Conservation (phyloP, 495 filamentous ascomycete species). For the Barbatosphaeria neglecta region DNA sequence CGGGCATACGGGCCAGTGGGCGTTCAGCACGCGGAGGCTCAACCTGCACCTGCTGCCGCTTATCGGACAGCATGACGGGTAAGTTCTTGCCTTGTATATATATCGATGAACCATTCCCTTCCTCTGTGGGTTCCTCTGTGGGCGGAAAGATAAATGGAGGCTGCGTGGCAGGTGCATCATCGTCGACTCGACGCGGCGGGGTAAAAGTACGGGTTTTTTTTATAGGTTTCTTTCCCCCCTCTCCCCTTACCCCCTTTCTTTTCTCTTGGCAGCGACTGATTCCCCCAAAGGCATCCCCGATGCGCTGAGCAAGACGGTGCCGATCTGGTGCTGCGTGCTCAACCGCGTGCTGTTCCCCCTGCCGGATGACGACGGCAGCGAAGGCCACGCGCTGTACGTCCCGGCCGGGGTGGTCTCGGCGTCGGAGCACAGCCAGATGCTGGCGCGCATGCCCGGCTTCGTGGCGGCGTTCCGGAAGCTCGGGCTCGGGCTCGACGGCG, state of each 20-base stretch:
- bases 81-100: constrained; percentile 12
- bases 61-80: constrained; percentile 54
- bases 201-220: constrained; percentile 53
- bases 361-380: constrained; percentile 8
- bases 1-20: constrained; percentile 82
- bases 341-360: constrained; percentile 71
- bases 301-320: constrained; percentile 83
- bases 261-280: neutral
- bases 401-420: constrained; percentile 54
- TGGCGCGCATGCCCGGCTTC: constrained; percentile 53
- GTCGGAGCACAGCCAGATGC: constrained; percentile 75
- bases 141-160: neutral
- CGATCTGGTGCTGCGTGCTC: constrained; percentile 81
- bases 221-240: neutral
- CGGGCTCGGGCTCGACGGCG: constrained; percentile 13
- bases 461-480: constrained; percentile 43
- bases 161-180: constrained; percentile 59
- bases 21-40: constrained; percentile 70
- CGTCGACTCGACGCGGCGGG: constrained; percentile 87
- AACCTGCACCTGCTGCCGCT: constrained; percentile 68
- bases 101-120: too few species aligned
- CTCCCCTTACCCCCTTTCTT: neutral
- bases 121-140: neutral
- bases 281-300: constrained; percentile 64
- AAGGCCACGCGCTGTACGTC: constrained; percentile 44